Evolutionary conservation across 1,139 yeast genomes (phyloP), one percentile per base, ranked within the genome.

Genomic region (Saccharomyces hybrid): DNA sequence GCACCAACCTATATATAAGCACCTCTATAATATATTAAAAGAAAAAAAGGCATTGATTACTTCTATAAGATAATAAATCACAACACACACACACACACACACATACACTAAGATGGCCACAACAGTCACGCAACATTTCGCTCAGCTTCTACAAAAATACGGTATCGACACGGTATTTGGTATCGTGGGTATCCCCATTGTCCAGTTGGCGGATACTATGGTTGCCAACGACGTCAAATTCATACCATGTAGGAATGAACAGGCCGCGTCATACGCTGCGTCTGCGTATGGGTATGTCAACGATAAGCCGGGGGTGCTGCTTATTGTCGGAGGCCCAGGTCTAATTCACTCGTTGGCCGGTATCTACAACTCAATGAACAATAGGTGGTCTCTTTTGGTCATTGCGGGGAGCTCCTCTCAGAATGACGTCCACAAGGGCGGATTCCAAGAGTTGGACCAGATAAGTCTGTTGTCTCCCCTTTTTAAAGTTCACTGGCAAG

Each of bases 241-340:
- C 64, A 67, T 83, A 34, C 67, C 83, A 0, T 83, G 83, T 63
- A 72, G 88, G 57, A 83, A 83, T 67, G 88, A 83, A 62, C 88
- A 83, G 62, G 75, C 85, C 11, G 88, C 88, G 0, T 79, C 86
- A 0, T 83, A 83, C 61, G 88, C 88, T 2, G 88, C 88, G 2
- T 79, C 86, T 1, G 77, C 79, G 0, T 83, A 83, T 64, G 88
- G 88, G 0, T 83, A 80, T 61, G 66, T 83, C 49, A 82, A 84
- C 2, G 80, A 81, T 0, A 70, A 68, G 55, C 88, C 88, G 0
- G 88, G 86, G 21, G 85, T 83, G 0, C 66, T 82, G 16, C 71
- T 83, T 2, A 86, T 82, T 0, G 88, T 84, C 2, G 88, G 88
- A 21, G 88, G 88, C 0, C 88, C 88, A 0, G 88, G 88, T 4